Base-by-base conservation (phyloP, 768 basidiomycete genomes). In the Pisolithus microcarpus region DNA sequence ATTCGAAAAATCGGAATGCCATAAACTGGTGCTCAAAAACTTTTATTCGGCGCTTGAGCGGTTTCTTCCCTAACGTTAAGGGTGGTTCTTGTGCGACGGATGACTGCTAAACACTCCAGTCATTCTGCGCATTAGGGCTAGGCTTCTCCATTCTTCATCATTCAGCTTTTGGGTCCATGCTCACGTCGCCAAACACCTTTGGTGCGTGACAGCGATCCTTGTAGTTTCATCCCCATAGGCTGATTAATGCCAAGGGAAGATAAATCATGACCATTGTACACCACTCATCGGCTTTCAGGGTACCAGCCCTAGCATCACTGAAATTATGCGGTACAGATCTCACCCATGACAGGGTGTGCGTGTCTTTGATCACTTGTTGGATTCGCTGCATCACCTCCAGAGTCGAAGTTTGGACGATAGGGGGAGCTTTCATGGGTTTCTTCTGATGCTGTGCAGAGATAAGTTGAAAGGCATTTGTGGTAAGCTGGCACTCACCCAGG, bases 401-500 rank as follows among this genome's bases (percentile, higher is more conserved):
- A 8, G 38, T 39, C 7, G 18, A 39, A 8, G 38, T 39, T 21
- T 39, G 38, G 38, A 39, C 38, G 4, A 18, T 7, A 11, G 21
- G 38, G 38, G 21, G 38, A 39, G 38, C 38, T 21, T 8, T 39
- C 38, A 39, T 39, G 7, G 38, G 38, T 11, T 39, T 18, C 7
- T n/a, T 8, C 38, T 39, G n/a, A 39, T 5, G 10, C 38, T 39
- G 13, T 19, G 5, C 38, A 19, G 38, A 39, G 1, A 18, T 39
- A 39, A 21, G n/a, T 11, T n/a, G 30, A 19, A 39, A 7, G 38
- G 7, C 7, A 39, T 39, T 8, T 18, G 7, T 18, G 7, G 18
- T 8, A 15, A 15, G 15, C 7, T 39, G 38, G 4, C 18, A 39
- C 38, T 39, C 38, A 60, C 54, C 51, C 54, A 55, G n/a, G 26